Base-by-base conservation (phyloP, 2,329 filamentous ascomycete species). In the Talaromyces islandicus region DNA sequence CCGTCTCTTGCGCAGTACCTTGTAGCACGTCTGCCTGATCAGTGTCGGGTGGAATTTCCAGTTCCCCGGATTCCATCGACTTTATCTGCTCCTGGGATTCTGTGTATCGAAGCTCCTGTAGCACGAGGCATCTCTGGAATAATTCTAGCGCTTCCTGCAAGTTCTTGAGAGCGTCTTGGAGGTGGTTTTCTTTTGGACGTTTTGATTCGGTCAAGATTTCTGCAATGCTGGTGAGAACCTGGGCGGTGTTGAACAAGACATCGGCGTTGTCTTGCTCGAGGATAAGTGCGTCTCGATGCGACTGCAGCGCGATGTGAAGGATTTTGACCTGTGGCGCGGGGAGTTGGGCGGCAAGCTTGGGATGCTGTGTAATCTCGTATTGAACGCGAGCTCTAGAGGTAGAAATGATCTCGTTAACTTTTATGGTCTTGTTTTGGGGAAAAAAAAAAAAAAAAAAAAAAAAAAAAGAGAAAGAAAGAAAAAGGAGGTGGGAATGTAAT, bases 231-330 rank as follows among this genome's bases (percentile, higher is more conserved):
- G 84, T 87, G 41, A 90, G 76, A 3, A 89, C 85, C 71, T 90
- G 88, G 1, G 84, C 86, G 6, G 85, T 87, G 69, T 91, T 91
- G 77, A 90, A 91, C 9, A 89, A 75, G 5, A 85, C 80, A 71
- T 91, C 87, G 1, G 86, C 78, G 69, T 89, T 89, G 46, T 85
- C 80, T 54, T 82, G 79, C 24, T 86, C 81, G 30, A 90, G 71
- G 1, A 71, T 72, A 29, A 88, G 73, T 4, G 88, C 87, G 68
- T 83, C 80, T 59, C 81, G 81, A 70, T 90, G 88, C 2, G 87
- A 88, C 27, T 80, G 77, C 25, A 91, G 72, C 0, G 88, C 84
- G 61, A 83, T 79, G 46, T 82, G 77, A 24, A 91, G 72, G 25
- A 86, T 77, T n/a, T 83, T 79, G 2, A 81, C 67, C 12, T 81